These are phyloP conservation scores for Hymenoscyphus occultus DNA, from an alignment of 2,329 filamentous ascomycete genomes.

Conservation along the genomic window DNA sequence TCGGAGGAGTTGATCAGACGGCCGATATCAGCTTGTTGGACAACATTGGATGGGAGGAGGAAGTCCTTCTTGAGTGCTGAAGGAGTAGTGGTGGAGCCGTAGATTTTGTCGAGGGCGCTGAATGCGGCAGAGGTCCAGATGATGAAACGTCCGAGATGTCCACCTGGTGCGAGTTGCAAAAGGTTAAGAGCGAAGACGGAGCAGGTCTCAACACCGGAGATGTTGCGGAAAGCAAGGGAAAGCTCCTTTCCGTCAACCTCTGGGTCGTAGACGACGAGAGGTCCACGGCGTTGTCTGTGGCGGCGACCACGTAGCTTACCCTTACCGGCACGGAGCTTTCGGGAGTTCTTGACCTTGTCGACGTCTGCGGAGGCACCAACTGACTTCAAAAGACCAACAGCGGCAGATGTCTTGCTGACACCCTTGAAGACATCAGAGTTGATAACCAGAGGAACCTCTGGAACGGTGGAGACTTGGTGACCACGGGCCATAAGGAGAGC, in stretches of 20 bases:
- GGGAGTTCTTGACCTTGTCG: constrained; percentile 92
- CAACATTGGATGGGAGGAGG: constrained; percentile 87
- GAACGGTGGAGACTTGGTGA: constrained; percentile 87
- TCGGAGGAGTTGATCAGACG: constrained; percentile 99
- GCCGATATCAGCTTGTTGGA: constrained; percentile 90
- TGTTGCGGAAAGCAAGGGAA: constrained; percentile 95
- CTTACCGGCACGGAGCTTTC: constrained; percentile 98
- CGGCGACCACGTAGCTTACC: constrained; percentile 97
- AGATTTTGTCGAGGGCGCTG: constrained; percentile 93
- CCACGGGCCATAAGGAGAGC: constrained; percentile 95
- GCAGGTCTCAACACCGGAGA: constrained; percentile 95
- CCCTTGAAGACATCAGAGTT: constrained; percentile 86
- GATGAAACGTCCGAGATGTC: constrained; percentile 97
- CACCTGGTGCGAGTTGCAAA: constrained; percentile 97
- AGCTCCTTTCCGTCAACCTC: constrained; percentile 94
- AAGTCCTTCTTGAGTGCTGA: constrained; percentile 98
- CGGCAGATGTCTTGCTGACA: constrained; percentile 83
- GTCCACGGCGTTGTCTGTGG: constrained; percentile 95
- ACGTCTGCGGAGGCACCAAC: constrained; percentile 88
- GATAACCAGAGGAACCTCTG: constrained; percentile 96
- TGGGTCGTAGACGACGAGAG: constrained; percentile 96
- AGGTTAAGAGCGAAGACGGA: constrained; percentile 95
- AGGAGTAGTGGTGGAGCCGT: constrained; percentile 86
- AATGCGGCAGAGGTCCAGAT: constrained; percentile 98
- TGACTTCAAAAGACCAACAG: constrained; percentile 82